Conservation (phyloP, 2,329 filamentous ascomycete species). For the Botryotinia calthae region DNA sequence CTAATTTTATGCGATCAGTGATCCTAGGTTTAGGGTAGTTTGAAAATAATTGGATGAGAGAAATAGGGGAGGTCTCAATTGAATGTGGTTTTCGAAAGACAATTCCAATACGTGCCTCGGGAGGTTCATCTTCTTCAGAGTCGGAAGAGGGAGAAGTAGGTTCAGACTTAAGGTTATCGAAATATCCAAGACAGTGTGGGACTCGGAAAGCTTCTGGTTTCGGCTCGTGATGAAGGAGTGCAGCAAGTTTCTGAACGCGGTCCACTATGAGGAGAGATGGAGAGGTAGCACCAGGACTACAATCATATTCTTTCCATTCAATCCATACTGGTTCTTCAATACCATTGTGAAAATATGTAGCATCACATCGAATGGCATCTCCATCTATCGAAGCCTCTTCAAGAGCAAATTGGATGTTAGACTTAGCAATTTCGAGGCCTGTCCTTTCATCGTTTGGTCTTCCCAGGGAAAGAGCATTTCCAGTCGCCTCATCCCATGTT, state of each 20-base stretch:
- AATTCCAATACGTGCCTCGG: conserved; percentile 49
- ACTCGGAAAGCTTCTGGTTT: conserved; percentile 51
- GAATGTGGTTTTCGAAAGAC: conserved; percentile 50
- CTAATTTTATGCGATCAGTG: conserved; percentile 51
- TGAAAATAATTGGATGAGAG: conserved; percentile 48
- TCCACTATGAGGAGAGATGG: conserved; percentile 45
- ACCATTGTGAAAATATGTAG: conserved; percentile 40
- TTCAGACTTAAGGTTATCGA: conserved; percentile 42
- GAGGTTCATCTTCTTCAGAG: conserved; percentile 43
- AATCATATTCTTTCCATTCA: conserved; percentile 52
- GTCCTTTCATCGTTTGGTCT: conserved; percentile 26
- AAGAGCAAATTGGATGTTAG: conserved; percentile 21
- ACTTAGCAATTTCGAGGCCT: conserved; percentile 24
- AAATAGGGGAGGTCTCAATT: conserved; percentile 44
- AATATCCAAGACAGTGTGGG: conserved; percentile 52
- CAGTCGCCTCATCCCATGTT: conserved; percentile 41
- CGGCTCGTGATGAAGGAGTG: conserved; percentile 47
- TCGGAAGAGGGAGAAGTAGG: conserved; percentile 17
- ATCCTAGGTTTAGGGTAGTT: conserved; percentile 47
- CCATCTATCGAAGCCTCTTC: conserved; percentile 3
- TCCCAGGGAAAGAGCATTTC: conserved; percentile 43
- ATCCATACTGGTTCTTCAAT: conserved; percentile 46
- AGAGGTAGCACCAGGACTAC: conserved; percentile 37
- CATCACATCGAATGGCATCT: conserved; percentile 41
- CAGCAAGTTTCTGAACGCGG: conserved; percentile 48